These are phyloP conservation scores for Lactarius sanguifluus DNA, from an alignment of 768 basidiomycete species.

Conservation along the genomic window DNA sequence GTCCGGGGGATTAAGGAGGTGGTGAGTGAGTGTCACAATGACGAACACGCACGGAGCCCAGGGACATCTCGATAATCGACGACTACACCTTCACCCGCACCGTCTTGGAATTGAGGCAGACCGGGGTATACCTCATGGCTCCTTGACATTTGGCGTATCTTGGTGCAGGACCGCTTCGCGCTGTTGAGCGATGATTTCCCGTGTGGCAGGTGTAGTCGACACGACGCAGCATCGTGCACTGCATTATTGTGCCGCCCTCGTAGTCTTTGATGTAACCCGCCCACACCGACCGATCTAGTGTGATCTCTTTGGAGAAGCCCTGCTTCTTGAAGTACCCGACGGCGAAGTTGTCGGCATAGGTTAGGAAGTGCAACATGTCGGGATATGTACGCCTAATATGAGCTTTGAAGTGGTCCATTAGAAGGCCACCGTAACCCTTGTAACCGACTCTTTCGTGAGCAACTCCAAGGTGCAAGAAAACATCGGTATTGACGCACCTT, in stretches of 20 bases:
- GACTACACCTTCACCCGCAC: constrained; percentile 48
- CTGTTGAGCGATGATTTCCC: constrained; percentile 72
- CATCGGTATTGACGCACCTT: constrained; percentile 58
- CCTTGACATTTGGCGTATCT: constrained; percentile 82
- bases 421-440: constrained; percentile 95
- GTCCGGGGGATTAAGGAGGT: constrained; percentile 11
- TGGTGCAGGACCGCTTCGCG: constrained; percentile 86
- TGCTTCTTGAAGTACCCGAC: constrained; percentile 99
- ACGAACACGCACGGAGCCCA: constrained; percentile 64
- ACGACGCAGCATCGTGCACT: constrained; percentile 92
- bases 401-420: constrained; percentile 98
- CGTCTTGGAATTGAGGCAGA: constrained; percentile 69
- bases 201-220: constrained; percentile 88
- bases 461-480: not conserved
- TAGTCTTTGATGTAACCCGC: constrained; percentile 99
- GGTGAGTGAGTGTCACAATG: constrained; percentile 21
- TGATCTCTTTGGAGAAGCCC: constrained; percentile 97
- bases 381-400: constrained; percentile 84
- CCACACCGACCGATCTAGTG: constrained; percentile 88
- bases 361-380: constrained; percentile 90
- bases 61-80: constrained; percentile 81
- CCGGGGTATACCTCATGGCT: constrained; percentile 87
- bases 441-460: constrained; percentile 6
- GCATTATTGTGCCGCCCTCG: constrained; percentile 99
- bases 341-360: constrained; percentile 98